Conservation (phyloP, 805 yeast genomes). For the Kodamaea lidongshanica region DNA sequence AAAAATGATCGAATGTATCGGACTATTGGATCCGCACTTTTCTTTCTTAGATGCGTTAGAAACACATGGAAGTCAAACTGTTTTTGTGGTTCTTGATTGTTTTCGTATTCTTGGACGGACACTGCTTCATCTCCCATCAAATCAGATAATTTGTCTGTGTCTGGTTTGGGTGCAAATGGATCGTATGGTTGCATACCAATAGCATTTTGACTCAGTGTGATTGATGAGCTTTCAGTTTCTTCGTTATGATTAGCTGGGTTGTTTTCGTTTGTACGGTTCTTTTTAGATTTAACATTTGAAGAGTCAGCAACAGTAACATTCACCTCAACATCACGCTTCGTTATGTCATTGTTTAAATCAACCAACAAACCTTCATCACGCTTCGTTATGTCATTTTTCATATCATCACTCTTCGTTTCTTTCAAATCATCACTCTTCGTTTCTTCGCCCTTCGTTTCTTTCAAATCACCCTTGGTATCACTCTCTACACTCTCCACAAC, state of each 20-base stretch:
- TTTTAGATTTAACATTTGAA: not conserved
- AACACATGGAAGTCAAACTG: conserved; percentile 83
- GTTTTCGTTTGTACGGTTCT: not conserved
- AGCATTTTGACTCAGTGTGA: too few species aligned
- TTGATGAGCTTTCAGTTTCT: too few species aligned
- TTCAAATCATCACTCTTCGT: not conserved
- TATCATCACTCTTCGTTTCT: not conserved
- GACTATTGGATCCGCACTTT: conserved; percentile 82
- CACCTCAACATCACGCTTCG: conserved; percentile 1
- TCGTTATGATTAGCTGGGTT: not conserved
- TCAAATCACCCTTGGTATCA: not conserved
- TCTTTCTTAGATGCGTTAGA: conserved; percentile 60
- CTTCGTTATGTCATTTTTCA: not conserved
- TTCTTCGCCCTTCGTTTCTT: conserved; percentile 1
- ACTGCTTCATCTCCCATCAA: conserved; percentile 11
- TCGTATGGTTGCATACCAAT: conserved; percentile 20
- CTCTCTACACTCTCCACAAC: conserved; percentile 4
- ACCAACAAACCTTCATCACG: not conserved
- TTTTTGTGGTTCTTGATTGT: conserved; percentile 36
- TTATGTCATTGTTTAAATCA: not conserved
- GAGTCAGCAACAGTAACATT: too few species aligned
- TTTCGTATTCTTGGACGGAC: conserved; percentile 17
- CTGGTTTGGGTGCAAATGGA: conserved; percentile 9
- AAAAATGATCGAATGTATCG: conserved; percentile 81
- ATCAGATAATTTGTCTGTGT: conserved; percentile 8